A percentile compares a stretch with the other conserved stretches of the same genome.
phyloP scores from a whole-genome alignment of 2,329 filamentous ascomycete species.

The Epichloe typhina region DNA sequence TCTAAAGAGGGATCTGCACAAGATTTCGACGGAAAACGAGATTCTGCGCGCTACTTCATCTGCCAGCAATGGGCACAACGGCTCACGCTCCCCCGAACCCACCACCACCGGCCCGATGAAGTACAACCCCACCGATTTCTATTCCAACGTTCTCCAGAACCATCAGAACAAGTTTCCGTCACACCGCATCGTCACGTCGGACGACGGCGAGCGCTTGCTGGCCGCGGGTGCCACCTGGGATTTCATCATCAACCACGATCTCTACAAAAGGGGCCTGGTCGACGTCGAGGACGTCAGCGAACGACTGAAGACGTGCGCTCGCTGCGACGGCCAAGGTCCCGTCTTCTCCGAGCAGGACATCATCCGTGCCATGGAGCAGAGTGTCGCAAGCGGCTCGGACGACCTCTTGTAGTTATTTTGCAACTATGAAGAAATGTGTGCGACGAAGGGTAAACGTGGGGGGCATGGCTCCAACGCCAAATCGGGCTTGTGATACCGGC shows the following conservation, averaged over 20 bases:
- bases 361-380: slow-evolving; percentile 60
- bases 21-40: slow-evolving; percentile 81
- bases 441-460: no score
- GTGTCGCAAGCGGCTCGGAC: slow-evolving; percentile 63
- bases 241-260: slow-evolving; percentile 65
- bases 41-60: slow-evolving; percentile 70
- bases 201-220: slow-evolving; percentile 55
- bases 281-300: slow-evolving; percentile 75
- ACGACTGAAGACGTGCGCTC: slow-evolving; percentile 57
- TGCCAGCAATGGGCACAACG: slow-evolving; percentile 17
- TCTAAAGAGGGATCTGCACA: slow-evolving; percentile 71
- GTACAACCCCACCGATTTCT: slow-evolving; percentile 62
- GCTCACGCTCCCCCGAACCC: slow-evolving; percentile 32
- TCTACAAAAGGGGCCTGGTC: slow-evolving; percentile 66
- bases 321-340: slow-evolving; percentile 77
- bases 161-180: slow-evolving; percentile 50
- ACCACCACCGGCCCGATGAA: slow-evolving; percentile 53
- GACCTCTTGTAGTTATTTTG: slow-evolving; percentile 39
- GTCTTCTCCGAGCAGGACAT: slow-evolving; percentile 74
- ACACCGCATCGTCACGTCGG: slow-evolving; percentile 54
- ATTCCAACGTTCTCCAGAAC: slow-evolving; percentile 46
- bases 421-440: no score
- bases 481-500: no score
- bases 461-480: no score
- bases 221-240: slow-evolving; percentile 80